Evolutionary conservation across 192 early-diverging fungal genomes (phyloP).

Genomic region (Coemansia reversa): DNA sequence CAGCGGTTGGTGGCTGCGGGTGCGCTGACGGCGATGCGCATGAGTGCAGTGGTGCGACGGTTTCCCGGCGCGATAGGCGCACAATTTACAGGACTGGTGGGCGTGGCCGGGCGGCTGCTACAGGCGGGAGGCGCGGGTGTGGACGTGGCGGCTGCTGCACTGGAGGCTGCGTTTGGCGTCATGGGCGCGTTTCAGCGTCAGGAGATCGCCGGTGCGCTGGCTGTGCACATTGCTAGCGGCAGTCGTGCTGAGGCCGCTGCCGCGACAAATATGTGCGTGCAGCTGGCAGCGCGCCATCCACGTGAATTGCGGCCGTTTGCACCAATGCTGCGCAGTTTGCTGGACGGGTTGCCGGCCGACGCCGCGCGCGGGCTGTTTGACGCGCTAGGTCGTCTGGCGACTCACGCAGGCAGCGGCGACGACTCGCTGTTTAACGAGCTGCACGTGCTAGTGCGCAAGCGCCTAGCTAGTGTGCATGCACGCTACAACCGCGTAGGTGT

Average conservation of each 20-base stretch:
- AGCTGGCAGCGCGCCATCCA: constrained; percentile 56
- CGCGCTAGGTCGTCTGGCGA: constrained; percentile 62
- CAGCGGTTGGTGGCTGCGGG: too few relatives aligned
- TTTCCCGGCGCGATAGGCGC: constrained; percentile 36
- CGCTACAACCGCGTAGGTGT: constrained; percentile 72
- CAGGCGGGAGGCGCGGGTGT: constrained; percentile 52
- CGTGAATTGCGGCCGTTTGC: constrained; percentile 59
- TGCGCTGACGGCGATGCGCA: too few relatives aligned
- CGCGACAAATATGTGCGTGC: constrained; percentile 57
- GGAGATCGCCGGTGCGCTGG: constrained; percentile 75
- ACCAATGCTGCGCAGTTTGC: constrained; percentile 67
- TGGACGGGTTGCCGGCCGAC: constrained; percentile 59
- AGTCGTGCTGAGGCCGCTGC: constrained; percentile 63
- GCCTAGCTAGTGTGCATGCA: constrained; percentile 66
- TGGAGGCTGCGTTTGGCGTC: constrained; percentile 29
- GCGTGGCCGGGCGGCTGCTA: constrained; percentile 62
- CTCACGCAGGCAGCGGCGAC: constrained; percentile 19
- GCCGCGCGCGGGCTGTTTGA: constrained; percentile 47
- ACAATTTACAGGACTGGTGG: constrained; percentile 53
- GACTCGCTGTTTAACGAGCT: constrained; percentile 67
- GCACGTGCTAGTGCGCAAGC: constrained; percentile 72
- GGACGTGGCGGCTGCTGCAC: constrained; percentile 24
- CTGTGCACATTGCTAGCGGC: constrained; percentile 76
- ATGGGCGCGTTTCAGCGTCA: constrained; percentile 71
- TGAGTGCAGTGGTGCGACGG: not conserved